A percentile compares a stretch with the other conserved stretches of the same genome.
phyloP scores from a whole-genome alignment of 2,329 filamentous ascomycete genomes.

The Leptodontidium sp. region DNA sequence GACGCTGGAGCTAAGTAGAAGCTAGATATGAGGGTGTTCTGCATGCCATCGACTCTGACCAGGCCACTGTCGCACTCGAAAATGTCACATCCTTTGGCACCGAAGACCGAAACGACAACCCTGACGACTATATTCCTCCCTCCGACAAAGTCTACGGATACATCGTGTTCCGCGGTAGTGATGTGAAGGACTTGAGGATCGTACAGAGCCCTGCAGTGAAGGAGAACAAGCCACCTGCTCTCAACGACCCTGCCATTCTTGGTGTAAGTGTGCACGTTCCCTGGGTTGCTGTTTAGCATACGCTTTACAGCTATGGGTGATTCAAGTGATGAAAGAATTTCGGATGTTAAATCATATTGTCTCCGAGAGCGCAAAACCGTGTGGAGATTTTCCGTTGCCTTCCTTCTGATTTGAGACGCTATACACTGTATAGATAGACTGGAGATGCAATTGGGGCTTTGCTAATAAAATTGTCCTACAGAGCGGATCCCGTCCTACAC shows the following conservation, averaged over 20 bases:
- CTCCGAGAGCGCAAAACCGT: constrained; percentile 93
- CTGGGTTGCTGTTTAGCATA: constrained; percentile 4
- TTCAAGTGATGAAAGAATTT: constrained; percentile 87
- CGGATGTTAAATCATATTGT: constrained; percentile 92
- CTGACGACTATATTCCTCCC: constrained; percentile 81
- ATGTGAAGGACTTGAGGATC: constrained; percentile 97
- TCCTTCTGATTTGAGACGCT: constrained; percentile 83
- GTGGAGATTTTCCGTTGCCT: constrained; percentile 99
- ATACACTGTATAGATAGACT: constrained; percentile 15
- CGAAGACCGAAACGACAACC: constrained; percentile 83
- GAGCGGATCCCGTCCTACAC: constrained; percentile 50
- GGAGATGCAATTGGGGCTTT: constrained; percentile 21
- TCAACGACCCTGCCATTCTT: constrained; percentile 95
- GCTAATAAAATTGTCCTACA: constrained; percentile 51
- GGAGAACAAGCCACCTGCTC: constrained; percentile 79
- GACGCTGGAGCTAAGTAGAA: constrained; percentile 36
- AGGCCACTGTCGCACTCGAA: constrained; percentile 94
- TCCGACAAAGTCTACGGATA: constrained; percentile 96
- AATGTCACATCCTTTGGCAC: constrained; percentile 96
- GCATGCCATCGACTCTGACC: constrained; percentile 97
- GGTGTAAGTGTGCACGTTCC: constrained; percentile 74
- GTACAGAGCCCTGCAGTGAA: constrained; percentile 81
- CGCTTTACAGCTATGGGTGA: constrained; percentile 14
- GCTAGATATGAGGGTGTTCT: constrained; percentile 91
- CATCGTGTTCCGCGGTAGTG: constrained; percentile 97